A percentile compares a stretch with the other conserved stretches of the same genome.
phyloP scores from a whole-genome alignment of 2,329 filamentous ascomycete species.

The Ophioceras dolichostomum region DNA sequence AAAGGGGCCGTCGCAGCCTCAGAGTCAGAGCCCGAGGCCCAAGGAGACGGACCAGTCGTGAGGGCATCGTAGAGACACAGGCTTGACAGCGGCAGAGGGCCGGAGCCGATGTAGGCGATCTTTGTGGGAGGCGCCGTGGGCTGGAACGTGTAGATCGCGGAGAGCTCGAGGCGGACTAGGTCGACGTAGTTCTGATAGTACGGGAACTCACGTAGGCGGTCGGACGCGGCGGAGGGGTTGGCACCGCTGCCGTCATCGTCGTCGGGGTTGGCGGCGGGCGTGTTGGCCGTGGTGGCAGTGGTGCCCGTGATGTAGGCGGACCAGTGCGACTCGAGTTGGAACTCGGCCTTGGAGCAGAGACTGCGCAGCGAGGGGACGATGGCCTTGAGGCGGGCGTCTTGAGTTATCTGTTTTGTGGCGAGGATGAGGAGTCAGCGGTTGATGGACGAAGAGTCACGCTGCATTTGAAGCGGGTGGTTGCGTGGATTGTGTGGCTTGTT shows the following conservation, averaged over 20 bases:
- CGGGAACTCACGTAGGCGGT: slow-evolving; percentile 25
- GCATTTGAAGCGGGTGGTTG: too few relatives aligned
- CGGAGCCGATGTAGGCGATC: slow-evolving; percentile 36
- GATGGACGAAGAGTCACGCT: too few relatives aligned
- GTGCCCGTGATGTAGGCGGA: slow-evolving; percentile 11
- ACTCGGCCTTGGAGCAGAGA: slow-evolving; percentile 31
- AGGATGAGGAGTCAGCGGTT: too few relatives aligned
- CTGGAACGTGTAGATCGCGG: slow-evolving; percentile 23
- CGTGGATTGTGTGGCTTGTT: too few relatives aligned
- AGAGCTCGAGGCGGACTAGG: slow-evolving; percentile 31
- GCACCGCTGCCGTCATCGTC: slow-evolving; percentile 5
- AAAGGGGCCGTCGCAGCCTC: too few relatives aligned
- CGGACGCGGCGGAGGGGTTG: too few relatives aligned
- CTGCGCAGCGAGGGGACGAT: slow-evolving; percentile 23
- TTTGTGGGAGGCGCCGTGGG: slow-evolving; percentile 13
- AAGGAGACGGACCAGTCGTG: slow-evolving; percentile 7
- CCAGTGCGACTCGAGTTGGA: slow-evolving; percentile 31
- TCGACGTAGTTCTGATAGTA: slow-evolving; percentile 37
- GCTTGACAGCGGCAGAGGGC: slow-evolving; percentile 34
- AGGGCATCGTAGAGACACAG: slow-evolving; percentile 27
- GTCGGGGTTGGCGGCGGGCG: too few relatives aligned
- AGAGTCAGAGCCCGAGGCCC: too few relatives aligned
- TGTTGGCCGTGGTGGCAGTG: too few relatives aligned
- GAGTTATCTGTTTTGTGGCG: slow-evolving; percentile 25
- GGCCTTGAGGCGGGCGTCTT: slow-evolving; percentile 14